Evolutionary conservation across 2,329 filamentous ascomycete species (phyloP), one percentile per base, ranked within the genome.

Genomic region (Lasiodiplodia theobromae): DNA sequence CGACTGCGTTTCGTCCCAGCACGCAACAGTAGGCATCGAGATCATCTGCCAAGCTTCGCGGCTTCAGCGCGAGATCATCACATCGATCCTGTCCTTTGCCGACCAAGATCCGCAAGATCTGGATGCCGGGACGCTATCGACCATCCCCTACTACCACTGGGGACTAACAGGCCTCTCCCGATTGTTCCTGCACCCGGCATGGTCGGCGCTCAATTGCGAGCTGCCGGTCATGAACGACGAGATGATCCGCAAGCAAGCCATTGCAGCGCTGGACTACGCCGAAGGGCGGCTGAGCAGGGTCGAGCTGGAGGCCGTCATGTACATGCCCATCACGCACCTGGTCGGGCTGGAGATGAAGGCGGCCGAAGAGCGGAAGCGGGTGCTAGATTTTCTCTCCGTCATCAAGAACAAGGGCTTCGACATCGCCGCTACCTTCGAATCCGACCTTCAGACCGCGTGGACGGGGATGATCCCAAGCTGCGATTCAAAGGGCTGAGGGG

Each of bases 91-190:
- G 4, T 53, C 56, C n/a, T 62, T 53, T 16, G 57, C 56, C 8
- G 51, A 44, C 18, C 52, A 54, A 23, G 49, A 66, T 34, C 37
- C 31, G 2, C 18, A 40, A 18, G 56, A 62, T 4, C 56, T 63
- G n/a, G 56, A 68, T 5, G 49, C 66, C 12, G 56, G 54, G 37
- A 38, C 54, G 8, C 25, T 44, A 1, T 31, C 57, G 23, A 62
- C 57, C 40, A 51, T 68, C 21, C 56, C 66, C 16, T 68, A 68
- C 47, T 68, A 68, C 34, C 66, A 68, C 57, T 68, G 66, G 66
- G 56, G 56, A 16, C 56, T 68, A 4, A 68, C 57, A 7, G 66
- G 66, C 16, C 47, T 68, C n/a, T 68, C 56, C 6, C 37, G 66
- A 3, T n/a, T 62, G 12, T 68, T 68, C 57, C 56, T 68, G 21